Percentiles rank a stretch among this genome's conserved stretches.
These are phyloP conservation scores for Noccaea caerulescens DNA, from an alignment of 345 rosid species.

Conservation along the genomic window DNA sequence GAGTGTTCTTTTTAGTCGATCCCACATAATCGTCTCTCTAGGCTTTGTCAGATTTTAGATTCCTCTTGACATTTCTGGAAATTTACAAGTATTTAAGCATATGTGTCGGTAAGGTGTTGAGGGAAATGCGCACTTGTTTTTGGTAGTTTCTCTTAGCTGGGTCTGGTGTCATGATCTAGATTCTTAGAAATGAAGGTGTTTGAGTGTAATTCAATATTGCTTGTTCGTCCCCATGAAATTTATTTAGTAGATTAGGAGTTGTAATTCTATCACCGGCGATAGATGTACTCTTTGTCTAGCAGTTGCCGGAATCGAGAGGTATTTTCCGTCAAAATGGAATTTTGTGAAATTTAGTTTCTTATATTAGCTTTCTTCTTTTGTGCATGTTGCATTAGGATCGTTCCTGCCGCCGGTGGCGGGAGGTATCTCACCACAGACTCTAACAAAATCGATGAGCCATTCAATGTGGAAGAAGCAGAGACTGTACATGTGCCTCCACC, in stretches of 20 bases:
- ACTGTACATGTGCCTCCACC: conserved; percentile 82
- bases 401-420: conserved; percentile 45
- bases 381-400: conserved; percentile 44
- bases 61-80: neutral
- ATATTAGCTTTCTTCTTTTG: neutral
- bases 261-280: neutral
- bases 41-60: conserved; percentile 1
- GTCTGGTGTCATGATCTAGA: neutral
- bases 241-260: neutral
- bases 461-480: conserved; percentile 89
- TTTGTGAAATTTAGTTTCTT: neutral
- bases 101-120: neutral
- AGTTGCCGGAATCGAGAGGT: neutral
- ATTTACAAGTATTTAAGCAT: neutral
- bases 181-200: neutral
- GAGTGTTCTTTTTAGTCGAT: neutral
- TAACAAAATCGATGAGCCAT: conserved; percentile 74
- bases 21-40: neutral
- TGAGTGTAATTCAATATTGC: neutral
- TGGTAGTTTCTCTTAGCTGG: conserved; percentile 8
- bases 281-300: neutral
- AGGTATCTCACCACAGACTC: conserved; percentile 75
- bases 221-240: neutral
- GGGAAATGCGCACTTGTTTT: conserved; percentile 12
- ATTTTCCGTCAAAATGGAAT: neutral